These are phyloP conservation scores for Rhizopus delemar DNA, from an alignment of 371 early-diverging fungal species.

Conservation along the genomic window DNA sequence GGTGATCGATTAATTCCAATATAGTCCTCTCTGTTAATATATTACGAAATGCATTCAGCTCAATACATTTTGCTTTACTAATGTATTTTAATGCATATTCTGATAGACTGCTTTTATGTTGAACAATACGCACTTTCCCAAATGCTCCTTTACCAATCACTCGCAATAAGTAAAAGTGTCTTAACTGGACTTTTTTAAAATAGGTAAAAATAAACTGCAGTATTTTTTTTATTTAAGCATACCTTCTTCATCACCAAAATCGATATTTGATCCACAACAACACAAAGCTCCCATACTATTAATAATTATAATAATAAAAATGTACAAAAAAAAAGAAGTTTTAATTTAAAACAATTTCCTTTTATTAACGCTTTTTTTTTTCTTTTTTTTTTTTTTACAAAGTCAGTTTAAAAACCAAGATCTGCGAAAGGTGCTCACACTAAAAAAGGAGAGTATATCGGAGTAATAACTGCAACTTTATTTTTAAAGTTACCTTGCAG, in stretches of 20 bases:
- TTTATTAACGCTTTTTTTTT: not conserved
- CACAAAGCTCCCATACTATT: not conserved
- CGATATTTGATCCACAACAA: not conserved
- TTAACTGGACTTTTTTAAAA: slow-evolving; percentile 45
- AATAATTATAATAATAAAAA: slow-evolving; percentile 3
- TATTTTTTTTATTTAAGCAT: not conserved
- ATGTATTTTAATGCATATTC: slow-evolving; percentile 65
- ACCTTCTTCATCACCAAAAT: slow-evolving; percentile 1
- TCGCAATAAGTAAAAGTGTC: slow-evolving; percentile 62
- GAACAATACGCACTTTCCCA: slow-evolving; percentile 85
- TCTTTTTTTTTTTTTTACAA: not conserved
- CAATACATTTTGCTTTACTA: slow-evolving; percentile 56
- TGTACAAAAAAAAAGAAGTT: not conserved
- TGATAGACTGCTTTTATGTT: slow-evolving; percentile 65
- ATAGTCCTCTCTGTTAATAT: slow-evolving; percentile 58
- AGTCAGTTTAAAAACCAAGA: not conserved
- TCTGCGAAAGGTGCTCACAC: too few species aligned
- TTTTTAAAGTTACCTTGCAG: too few species aligned
- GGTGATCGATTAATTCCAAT: slow-evolving; percentile 49
- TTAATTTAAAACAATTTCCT: not conserved
- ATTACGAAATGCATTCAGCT: slow-evolving; percentile 55
- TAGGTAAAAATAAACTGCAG: not conserved
- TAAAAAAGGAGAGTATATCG: too few species aligned
- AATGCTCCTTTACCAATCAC: slow-evolving; percentile 76
- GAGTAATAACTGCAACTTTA: too few species aligned